Base-by-base conservation (phyloP, 1,284 basidiomycete genomes). In the Rugosomyces carneus region DNA sequence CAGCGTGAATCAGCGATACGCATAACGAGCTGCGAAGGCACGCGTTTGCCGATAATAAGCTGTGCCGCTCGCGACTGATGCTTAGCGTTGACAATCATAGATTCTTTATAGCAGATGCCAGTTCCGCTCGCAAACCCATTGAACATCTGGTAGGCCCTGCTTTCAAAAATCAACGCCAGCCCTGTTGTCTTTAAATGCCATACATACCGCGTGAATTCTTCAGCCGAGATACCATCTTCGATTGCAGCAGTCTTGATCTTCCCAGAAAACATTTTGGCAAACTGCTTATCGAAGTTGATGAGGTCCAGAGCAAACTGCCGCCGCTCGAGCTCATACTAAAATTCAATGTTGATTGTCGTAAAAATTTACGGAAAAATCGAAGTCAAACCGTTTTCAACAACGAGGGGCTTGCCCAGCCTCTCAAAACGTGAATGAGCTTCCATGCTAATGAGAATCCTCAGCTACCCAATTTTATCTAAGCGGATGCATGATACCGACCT, bases 251-350 rank as follows among this genome's bases (percentile, higher is more conserved):
- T 79, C 24, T 72, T 70, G 6, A 86, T 81, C 63, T 89, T 89
- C 37, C 80, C 82, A 13, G 85, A 89, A 63, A 91, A 90, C 18
- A 92, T 65, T 9, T 75, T 71, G 1, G 85, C 76, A 58, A 83
- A 89, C 54, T 82, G 67, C 60, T 80, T 81, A 63, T 93, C 90
- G 54, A 91, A 91, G 47, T 77, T 62, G 55, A 93, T 92, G 44
- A 93, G 72, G 53, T 91, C 84, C 61, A 86, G 78, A 0, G 86
- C 89, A 53, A 83, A 90, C 61, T 80, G 77, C 38, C 78, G 72
- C 34, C 88, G 73, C 58, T 90, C 88, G 34, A 72, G 61, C 58
- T 87, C 81, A 57, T 89, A 89, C 78, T 88, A 40, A 3, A 44
- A 11, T 9, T 19, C 35, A 23, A 19, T 20, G 13, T 35, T 27